Conservation (phyloP, 257 asterid genomes). For the Nicotiana undulata region DNA sequence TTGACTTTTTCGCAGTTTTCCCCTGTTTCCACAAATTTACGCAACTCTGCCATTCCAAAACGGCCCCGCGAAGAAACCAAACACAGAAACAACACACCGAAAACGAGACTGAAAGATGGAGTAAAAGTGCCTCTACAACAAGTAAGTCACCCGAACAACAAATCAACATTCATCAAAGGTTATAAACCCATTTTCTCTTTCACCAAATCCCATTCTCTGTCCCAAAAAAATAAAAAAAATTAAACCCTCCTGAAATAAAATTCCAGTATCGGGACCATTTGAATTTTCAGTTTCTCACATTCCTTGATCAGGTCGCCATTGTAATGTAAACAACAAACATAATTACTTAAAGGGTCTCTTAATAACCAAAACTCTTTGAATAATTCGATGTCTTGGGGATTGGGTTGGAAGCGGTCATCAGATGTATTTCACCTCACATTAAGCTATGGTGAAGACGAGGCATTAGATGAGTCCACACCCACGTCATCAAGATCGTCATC, state of each 20-base stretch:
- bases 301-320: neutral
- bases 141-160: neutral
- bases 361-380: neutral
- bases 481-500: slow-evolving; percentile 58
- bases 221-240: neutral
- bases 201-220: neutral
- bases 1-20: neutral
- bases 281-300: neutral
- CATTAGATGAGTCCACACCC: slow-evolving; percentile 58
- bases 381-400: slow-evolving; percentile 77
- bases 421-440: slow-evolving; percentile 84
- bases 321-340: neutral
- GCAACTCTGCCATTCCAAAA: neutral
- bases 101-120: neutral
- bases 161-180: neutral
- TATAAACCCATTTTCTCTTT: neutral
- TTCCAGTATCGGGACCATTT: neutral
- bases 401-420: slow-evolving; percentile 91
- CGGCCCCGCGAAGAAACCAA: neutral
- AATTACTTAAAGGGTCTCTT: neutral
- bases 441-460: slow-evolving; percentile 73
- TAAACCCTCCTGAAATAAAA: neutral
- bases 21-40: neutral
- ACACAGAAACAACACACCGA: neutral
- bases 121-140: neutral